phyloP scores from a whole-genome alignment of 2,329 filamentous ascomycete species.

The Phoma sp. region DNA sequence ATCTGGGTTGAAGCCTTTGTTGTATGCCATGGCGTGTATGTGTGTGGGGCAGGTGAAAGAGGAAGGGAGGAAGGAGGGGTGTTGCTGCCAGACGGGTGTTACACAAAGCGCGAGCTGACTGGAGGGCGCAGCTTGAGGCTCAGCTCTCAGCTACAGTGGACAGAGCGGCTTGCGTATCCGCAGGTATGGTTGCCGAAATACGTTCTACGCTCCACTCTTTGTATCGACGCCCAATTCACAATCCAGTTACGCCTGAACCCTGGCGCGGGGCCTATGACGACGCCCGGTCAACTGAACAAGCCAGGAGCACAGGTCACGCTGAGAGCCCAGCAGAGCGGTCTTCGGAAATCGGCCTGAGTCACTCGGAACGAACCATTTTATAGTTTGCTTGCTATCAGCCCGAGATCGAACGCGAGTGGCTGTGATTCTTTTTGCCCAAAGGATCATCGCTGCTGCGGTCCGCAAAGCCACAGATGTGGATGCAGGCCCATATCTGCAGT shows the following conservation, averaged over 20 bases:
- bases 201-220: constrained; percentile 13
- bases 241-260: constrained; percentile 20
- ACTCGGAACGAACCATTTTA: constrained; percentile 1
- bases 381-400: constrained; percentile 5
- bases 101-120: constrained; percentile 9
- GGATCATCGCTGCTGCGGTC: constrained; percentile 5
- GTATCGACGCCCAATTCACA: constrained; percentile 33
- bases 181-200: constrained; percentile 1
- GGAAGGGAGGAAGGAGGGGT: neutral
- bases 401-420: neutral
- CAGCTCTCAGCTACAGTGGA: constrained; percentile 13
- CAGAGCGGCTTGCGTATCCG: constrained; percentile 10
- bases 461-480: constrained; percentile 1
- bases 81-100: constrained; percentile 2
- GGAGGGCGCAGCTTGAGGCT: constrained; percentile 8
- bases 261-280: constrained; percentile 33
- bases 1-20: constrained; percentile 90
- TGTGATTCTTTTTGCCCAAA: neutral
- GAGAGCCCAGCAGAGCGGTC: constrained; percentile 7
- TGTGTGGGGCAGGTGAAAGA: constrained; percentile 1
- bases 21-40: constrained; percentile 79
- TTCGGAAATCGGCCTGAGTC: constrained; percentile 13
- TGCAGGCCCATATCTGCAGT: constrained; percentile 11
- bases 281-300: constrained; percentile 11
- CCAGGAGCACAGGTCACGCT: constrained; percentile 7